Conservation (phyloP, 2,329 filamentous ascomycete species). For the Trichoderma brevicompactum region DNA sequence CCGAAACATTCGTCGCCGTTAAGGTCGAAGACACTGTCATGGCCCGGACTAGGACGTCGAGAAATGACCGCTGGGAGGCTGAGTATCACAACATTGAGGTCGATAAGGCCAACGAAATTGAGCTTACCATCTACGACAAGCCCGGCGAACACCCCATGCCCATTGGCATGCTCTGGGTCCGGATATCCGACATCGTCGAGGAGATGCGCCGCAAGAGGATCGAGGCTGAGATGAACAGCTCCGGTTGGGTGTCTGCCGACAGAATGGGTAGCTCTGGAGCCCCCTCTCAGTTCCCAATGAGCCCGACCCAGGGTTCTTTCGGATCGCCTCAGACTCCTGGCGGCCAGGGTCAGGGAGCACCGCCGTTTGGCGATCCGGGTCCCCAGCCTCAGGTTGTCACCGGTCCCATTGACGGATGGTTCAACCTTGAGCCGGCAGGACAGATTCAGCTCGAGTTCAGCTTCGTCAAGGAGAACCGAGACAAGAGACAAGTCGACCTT, state of each 20-base stretch:
- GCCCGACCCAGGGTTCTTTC: conserved; percentile 50
- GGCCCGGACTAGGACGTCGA: conserved; percentile 81
- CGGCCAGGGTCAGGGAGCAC: conserved; percentile 40
- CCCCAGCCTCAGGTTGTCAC: conserved; percentile 57
- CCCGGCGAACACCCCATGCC: conserved; percentile 87
- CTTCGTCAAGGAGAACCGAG: conserved; percentile 89
- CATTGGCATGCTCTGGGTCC: conserved; percentile 93
- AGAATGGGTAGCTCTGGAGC: conserved; percentile 73
- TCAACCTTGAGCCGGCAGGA: conserved; percentile 91
- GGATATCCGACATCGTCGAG: conserved; percentile 95
- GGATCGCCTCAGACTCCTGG: conserved; percentile 51
- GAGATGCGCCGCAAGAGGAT: conserved; percentile 98
- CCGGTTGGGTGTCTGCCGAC: conserved; percentile 96
- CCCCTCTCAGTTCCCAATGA: conserved; percentile 62
- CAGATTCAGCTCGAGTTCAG: conserved; percentile 89
- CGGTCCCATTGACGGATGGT: conserved; percentile 87
- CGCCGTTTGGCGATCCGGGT: conserved; percentile 41
- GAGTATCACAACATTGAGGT: conserved; percentile 92
- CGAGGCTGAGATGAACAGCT: conserved; percentile 90
- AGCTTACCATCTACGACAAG: conserved; percentile 97
- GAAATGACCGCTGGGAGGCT: conserved; percentile 88
- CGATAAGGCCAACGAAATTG: conserved; percentile 98
- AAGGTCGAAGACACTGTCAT: conserved; percentile 96
- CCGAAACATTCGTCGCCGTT: conserved; percentile 93
- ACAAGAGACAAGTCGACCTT: conserved; percentile 80